Evolutionary conservation across 176 grass and related monocot genomes (phyloP).

Genomic region (Carex parvula): DNA sequence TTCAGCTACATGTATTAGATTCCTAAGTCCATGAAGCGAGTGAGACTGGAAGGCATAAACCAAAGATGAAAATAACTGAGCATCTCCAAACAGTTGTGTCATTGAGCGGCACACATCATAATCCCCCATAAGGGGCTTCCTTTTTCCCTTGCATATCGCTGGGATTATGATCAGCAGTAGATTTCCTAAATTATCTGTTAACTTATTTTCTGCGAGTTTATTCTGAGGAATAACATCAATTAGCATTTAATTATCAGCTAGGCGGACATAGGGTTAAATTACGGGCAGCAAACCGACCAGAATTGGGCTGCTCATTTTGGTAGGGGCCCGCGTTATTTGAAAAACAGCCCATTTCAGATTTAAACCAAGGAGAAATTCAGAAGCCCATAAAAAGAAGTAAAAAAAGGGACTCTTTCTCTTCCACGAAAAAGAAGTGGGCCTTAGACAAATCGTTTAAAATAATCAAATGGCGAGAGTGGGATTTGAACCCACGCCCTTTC

Average conservation of each 20-base stretch:
- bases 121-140: slow-evolving; percentile 35
- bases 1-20: no score
- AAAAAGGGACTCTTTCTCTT: no score
- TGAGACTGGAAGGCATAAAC: slow-evolving; percentile 33
- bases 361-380: slow-evolving; percentile 51
- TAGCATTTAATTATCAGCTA: neutral
- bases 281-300: slow-evolving; percentile 43
- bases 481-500: slow-evolving; percentile 78
- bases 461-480: slow-evolving; percentile 33
- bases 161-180: slow-evolving; percentile 81
- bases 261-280: no score
- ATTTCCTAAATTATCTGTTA: slow-evolving; percentile 64
- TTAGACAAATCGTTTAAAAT: no score
- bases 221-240: neutral
- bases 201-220: neutral
- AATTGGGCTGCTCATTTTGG: slow-evolving; percentile 49
- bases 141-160: slow-evolving; percentile 69
- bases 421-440: no score
- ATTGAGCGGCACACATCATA: no score
- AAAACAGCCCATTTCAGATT: slow-evolving; percentile 48
- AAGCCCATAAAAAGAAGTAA: neutral
- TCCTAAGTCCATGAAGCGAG: no score
- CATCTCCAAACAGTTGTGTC: slow-evolving; percentile 77
- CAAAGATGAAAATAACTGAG: slow-evolving; percentile 85
- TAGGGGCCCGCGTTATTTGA: slow-evolving; percentile 43